phyloP scores from a whole-genome alignment of 225 moss, liverwort and hornwort species.

The Marchantia paleacea region DNA sequence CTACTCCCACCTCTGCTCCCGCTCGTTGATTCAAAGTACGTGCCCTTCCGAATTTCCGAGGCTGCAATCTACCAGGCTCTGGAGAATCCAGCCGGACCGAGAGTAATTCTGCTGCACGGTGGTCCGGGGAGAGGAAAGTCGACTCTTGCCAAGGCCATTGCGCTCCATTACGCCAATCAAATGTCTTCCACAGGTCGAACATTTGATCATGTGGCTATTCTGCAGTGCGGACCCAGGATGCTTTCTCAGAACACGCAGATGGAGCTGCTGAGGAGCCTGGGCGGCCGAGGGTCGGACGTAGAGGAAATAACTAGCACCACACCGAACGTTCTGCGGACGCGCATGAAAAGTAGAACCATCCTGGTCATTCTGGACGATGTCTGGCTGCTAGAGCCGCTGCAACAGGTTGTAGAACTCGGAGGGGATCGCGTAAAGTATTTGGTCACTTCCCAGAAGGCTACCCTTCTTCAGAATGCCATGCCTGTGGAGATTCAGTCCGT shows the following conservation, averaged over 20 bases:
- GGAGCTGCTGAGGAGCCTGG: slow-evolving; percentile 15
- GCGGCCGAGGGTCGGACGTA: slow-evolving; percentile 10
- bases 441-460: slow-evolving; percentile 15
- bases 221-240: slow-evolving; percentile 17
- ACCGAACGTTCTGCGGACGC: not conserved
- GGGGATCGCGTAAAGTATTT: slow-evolving; percentile 25
- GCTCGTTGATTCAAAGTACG: slow-evolving; percentile 2
- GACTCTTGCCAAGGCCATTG: slow-evolving; percentile 17
- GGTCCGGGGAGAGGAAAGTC: slow-evolving; percentile 28
- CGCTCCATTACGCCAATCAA: slow-evolving; percentile 1
- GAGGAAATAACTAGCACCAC: slow-evolving; percentile 3
- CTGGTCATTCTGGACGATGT: slow-evolving; percentile 30
- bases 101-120: slow-evolving; percentile 28
- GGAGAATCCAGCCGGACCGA: slow-evolving; percentile 16
- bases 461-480: not conserved
- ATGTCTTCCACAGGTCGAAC: not conserved
- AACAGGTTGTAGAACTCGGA: slow-evolving; percentile 17
- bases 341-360: slow-evolving; percentile 7
- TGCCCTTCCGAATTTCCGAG: slow-evolving; percentile 12
- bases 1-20: not conserved
- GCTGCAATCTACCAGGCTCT: slow-evolving; percentile 6
- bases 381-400: slow-evolving; percentile 16
- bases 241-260: slow-evolving; percentile 9
- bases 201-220: slow-evolving; percentile 15
- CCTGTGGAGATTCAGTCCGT: slow-evolving; percentile 15